Evolutionary conservation across 345 rosid genomes (phyloP).

Genomic region (Brassica carinata): DNA sequence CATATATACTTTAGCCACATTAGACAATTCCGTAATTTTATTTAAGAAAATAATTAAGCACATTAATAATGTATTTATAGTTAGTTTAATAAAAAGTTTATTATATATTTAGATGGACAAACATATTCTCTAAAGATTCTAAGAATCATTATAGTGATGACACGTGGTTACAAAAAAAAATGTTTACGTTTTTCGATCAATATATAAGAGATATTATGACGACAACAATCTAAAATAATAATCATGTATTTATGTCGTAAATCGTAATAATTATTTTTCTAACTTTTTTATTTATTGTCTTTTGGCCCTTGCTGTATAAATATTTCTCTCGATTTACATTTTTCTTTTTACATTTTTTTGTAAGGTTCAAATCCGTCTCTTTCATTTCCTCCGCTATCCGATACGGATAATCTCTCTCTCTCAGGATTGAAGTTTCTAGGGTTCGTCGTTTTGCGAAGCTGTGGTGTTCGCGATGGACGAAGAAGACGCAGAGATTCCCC

Average conservation of each 20-base stretch:
- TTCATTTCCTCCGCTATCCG: background rate
- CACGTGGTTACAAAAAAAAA: too few relatives aligned
- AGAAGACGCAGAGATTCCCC: constrained; percentile 28
- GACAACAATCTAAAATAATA: too few relatives aligned
- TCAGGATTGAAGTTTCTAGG: background rate
- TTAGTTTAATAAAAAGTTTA: too few relatives aligned
- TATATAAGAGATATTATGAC: too few relatives aligned
- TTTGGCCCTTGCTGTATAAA: background rate
- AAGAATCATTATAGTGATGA: too few relatives aligned
- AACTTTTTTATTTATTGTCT: background rate
- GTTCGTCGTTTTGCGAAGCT: background rate
- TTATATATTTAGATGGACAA: too few relatives aligned
- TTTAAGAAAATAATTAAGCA: too few relatives aligned
- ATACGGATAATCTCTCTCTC: background rate
- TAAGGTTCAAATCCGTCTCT: background rate
- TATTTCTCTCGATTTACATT: background rate
- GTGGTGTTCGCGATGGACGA: constrained; percentile 14
- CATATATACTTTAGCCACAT: too few relatives aligned
- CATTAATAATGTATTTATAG: too few relatives aligned
- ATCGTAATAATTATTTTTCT: background rate
- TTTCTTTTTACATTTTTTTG: background rate
- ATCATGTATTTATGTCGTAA: background rate
- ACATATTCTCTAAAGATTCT: too few relatives aligned
- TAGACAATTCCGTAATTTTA: too few relatives aligned
- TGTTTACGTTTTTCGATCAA: too few relatives aligned